These are phyloP conservation scores for Rhytidiadelphus loreus DNA, from an alignment of 225 moss, liverwort and hornwort species.

Conservation along the genomic window DNA sequence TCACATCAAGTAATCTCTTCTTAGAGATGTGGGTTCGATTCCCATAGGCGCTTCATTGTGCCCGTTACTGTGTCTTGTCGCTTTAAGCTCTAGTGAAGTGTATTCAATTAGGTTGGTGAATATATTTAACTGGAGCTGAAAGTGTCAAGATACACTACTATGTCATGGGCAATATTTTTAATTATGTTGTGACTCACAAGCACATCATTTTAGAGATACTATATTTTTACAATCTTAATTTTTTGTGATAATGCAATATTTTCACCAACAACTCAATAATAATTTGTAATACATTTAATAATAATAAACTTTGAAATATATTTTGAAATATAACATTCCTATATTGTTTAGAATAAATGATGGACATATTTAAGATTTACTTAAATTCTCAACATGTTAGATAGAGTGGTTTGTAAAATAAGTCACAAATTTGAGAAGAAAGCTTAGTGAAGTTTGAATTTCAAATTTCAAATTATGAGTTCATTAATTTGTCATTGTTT, in stretches of 20 bases:
- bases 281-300: not conserved
- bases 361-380: no score
- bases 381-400: not conserved
- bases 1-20: not conserved
- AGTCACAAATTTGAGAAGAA: not conserved
- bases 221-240: not conserved
- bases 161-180: no score
- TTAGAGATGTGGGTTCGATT: rapidly evolving
- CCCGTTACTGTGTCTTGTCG: rapidly evolving
- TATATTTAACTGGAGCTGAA: not conserved
- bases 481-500: not conserved
- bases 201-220: not conserved
- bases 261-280: rapidly evolving
- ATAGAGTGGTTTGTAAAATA: not conserved
- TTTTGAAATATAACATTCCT: not conserved
- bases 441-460: not conserved
- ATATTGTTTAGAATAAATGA: not conserved
- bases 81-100: rapidly evolving
- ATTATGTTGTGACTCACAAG: not conserved
- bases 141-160: rapidly evolving
- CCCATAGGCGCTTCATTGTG: not conserved
- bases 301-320: not conserved
- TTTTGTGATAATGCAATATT: not conserved
- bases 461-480: not conserved
- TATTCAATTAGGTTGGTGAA: not conserved